These are phyloP conservation scores for Boletus vermiculosoides DNA, from an alignment of 768 basidiomycete species.

Conservation along the genomic window DNA sequence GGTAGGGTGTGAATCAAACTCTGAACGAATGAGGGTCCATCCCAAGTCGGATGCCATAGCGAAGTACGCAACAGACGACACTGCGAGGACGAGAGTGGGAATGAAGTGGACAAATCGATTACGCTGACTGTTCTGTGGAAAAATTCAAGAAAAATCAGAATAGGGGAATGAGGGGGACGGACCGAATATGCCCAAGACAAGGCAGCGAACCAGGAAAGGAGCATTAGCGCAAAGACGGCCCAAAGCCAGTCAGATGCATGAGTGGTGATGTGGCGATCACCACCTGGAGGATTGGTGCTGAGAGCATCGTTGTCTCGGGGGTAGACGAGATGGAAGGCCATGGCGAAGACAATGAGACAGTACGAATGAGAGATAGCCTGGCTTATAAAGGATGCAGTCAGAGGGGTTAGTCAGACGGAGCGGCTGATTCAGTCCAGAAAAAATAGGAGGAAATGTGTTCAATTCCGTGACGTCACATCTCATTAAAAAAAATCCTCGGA, in stretches of 20 bases:
- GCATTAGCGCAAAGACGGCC: slow-evolving; percentile 54
- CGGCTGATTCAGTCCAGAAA: slow-evolving; percentile 13
- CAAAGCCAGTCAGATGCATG: slow-evolving; percentile 53
- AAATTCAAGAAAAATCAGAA: background rate
- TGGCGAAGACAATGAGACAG: slow-evolving; percentile 8
- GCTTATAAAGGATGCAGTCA: slow-evolving; percentile 10
- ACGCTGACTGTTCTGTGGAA: slow-evolving; percentile 35
- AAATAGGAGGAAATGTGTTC: slow-evolving; percentile 18
- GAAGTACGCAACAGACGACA: slow-evolving; percentile 47
- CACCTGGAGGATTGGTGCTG: slow-evolving; percentile 35
- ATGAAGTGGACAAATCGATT: slow-evolving; percentile 52
- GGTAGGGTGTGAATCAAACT: slow-evolving; percentile 32
- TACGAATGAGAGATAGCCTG: accelerated
- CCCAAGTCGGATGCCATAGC: slow-evolving; percentile 59
- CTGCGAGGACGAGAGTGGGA: slow-evolving; percentile 45
- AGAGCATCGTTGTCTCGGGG: slow-evolving; percentile 33
- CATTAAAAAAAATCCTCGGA: background rate
- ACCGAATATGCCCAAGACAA: slow-evolving; percentile 38
- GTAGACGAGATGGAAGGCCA: slow-evolving; percentile 14
- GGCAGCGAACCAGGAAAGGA: slow-evolving; percentile 38
- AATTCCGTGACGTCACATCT: slow-evolving; percentile 24
- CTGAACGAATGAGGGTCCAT: slow-evolving; percentile 40
- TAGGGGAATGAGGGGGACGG: background rate
- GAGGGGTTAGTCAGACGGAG: slow-evolving; percentile 12
- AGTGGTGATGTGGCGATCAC: slow-evolving; percentile 41